phyloP scores from a whole-genome alignment of 176 grass and related monocot species.

The Pontederia paniculata region DNA sequence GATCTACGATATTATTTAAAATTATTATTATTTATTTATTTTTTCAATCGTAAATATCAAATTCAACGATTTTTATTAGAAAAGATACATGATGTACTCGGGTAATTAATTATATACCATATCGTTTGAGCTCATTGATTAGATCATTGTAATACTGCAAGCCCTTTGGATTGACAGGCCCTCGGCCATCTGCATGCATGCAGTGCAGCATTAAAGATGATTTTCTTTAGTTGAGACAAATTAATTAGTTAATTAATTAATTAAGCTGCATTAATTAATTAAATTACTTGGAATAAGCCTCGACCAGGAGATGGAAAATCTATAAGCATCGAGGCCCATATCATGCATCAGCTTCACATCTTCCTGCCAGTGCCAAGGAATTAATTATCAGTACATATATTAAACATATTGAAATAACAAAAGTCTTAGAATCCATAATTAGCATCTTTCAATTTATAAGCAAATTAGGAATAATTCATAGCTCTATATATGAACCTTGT shows the following conservation, averaged over 20 bases:
- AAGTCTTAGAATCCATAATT: background rate
- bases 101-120: too few species aligned
- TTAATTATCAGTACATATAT: background rate
- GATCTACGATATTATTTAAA: too few species aligned
- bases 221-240: too few species aligned
- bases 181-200: slow-evolving; percentile 57
- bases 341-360: slow-evolving; percentile 78
- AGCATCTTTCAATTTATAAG: background rate
- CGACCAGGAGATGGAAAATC: slow-evolving; percentile 73
- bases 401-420: background rate
- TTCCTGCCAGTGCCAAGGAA: slow-evolving; percentile 25
- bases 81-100: too few species aligned
- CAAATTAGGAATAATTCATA: too few species aligned
- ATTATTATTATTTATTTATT: too few species aligned
- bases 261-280: background rate
- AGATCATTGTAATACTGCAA: slow-evolving; percentile 73
- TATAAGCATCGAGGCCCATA: slow-evolving; percentile 68
- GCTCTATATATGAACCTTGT: too few species aligned
- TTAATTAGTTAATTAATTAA: background rate
- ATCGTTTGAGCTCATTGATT: slow-evolving; percentile 48
- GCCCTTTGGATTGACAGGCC: slow-evolving; percentile 71
- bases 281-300: slow-evolving; percentile 52
- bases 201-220: background rate
- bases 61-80: too few species aligned
- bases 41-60: too few species aligned